phyloP scores from a whole-genome alignment of 768 basidiomycete genomes.

The Hemileccinum rubropunctum region DNA sequence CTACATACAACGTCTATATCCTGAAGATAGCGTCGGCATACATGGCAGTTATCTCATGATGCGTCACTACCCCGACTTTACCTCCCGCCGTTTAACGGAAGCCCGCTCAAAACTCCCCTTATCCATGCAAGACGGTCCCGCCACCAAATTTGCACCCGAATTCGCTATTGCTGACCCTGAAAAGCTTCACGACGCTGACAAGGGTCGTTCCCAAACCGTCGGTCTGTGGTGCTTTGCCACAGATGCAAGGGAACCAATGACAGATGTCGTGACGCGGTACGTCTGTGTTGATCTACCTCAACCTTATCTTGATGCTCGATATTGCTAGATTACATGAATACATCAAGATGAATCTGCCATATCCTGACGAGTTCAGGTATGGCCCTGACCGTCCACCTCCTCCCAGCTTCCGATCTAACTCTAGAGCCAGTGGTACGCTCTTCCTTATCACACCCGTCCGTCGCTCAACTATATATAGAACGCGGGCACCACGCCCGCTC shows the following conservation, averaged over 20 bases:
- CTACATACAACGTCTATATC: slow-evolving; percentile 69
- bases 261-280: slow-evolving; percentile 67
- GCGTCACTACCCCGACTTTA: slow-evolving; percentile 70
- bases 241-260: slow-evolving; percentile 67
- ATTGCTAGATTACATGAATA: slow-evolving; percentile 56
- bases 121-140: slow-evolving; percentile 27
- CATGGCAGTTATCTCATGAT: slow-evolving; percentile 70
- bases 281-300: slow-evolving; percentile 14
- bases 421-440: slow-evolving; percentile 28
- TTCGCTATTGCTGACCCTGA: slow-evolving; percentile 46
- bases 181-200: slow-evolving; percentile 43
- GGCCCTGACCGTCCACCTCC: slow-evolving; percentile 66
- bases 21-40: slow-evolving; percentile 67
- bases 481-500: slow-evolving; percentile 27
- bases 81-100: slow-evolving; percentile 43
- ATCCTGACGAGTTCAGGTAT: slow-evolving; percentile 71
- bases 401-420: slow-evolving; percentile 42
- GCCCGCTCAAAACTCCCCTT: slow-evolving; percentile 27
- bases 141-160: slow-evolving; percentile 49
- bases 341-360: slow-evolving; percentile 61
- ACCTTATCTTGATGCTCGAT: not conserved
- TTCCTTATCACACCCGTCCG: not conserved
- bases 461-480: slow-evolving; percentile 19
- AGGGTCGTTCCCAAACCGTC: slow-evolving; percentile 56
- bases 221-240: slow-evolving; percentile 77